A percentile compares a stretch with the other conserved stretches of the same genome.
Evolutionary conservation across 371 early-diverging fungal species (phyloP).

Genomic region (Parasitella parasitica): DNA sequence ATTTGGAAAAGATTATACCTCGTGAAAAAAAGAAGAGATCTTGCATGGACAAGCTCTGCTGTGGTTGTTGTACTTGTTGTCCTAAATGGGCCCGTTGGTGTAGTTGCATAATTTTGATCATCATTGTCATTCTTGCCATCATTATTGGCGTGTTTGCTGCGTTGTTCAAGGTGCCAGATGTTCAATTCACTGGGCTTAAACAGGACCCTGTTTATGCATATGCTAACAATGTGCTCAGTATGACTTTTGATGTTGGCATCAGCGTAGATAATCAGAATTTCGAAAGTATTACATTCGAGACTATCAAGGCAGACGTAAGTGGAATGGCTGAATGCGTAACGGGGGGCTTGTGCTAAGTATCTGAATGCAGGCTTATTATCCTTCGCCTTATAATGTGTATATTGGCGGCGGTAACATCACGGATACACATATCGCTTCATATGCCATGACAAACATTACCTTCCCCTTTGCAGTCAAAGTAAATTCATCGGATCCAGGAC

Average conservation of each 20-base stretch:
- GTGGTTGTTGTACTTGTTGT: constrained; percentile 52
- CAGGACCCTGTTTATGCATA: constrained; percentile 21
- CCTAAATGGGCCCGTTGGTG: constrained; percentile 50
- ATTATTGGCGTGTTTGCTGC: constrained; percentile 46
- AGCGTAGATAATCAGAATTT: constrained; percentile 56
- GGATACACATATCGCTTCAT: constrained; percentile 43
- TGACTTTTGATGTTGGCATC: constrained; percentile 39
- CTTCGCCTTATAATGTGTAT: constrained; percentile 36
- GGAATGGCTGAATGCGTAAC: too few relatives aligned
- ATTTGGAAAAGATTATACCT: constrained; percentile 25
- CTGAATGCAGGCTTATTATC: constrained; percentile 54
- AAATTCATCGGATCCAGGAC: constrained; percentile 26
- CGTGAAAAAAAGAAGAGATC: constrained; percentile 29
- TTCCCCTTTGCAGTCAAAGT: constrained; percentile 51
- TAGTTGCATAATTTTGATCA: constrained; percentile 37
- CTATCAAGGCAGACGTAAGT: constrained; percentile 56
- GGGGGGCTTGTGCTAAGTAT: background rate
- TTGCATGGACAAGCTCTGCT: constrained; percentile 45
- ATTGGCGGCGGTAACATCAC: constrained; percentile 53
- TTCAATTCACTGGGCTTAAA: constrained; percentile 36
- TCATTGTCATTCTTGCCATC: constrained; percentile 39
- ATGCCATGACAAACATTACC: constrained; percentile 38
- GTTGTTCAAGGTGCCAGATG: constrained; percentile 40
- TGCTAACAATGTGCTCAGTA: constrained; percentile 16
- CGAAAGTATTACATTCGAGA: constrained; percentile 52